phyloP scores from a whole-genome alignment of 169 alveolate genomes.

The Plasmodium malariae region DNA sequence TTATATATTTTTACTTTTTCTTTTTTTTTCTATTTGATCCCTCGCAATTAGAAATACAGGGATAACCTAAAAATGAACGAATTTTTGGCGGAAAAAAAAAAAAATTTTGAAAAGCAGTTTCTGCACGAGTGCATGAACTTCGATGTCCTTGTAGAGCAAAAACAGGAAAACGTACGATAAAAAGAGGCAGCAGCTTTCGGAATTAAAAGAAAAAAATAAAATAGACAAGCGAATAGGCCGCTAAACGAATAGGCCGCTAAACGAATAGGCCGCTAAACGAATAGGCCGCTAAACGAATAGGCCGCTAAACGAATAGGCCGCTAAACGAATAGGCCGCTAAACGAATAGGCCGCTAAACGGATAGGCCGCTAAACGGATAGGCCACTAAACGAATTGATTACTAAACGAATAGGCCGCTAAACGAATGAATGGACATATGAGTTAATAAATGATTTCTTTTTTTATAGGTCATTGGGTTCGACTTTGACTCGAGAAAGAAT shows the following conservation, averaged over 20 bases:
- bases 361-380: too few relatives aligned
- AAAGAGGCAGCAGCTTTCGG: too few relatives aligned
- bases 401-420: too few relatives aligned
- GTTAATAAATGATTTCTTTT: not conserved
- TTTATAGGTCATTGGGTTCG: slow-evolving; percentile 54
- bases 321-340: too few relatives aligned
- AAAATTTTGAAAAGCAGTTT: slow-evolving; percentile 38
- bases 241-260: too few relatives aligned
- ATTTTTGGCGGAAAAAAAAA: slow-evolving; percentile 20
- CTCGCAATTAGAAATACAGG: slow-evolving; percentile 47
- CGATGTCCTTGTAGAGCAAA: slow-evolving; percentile 58
- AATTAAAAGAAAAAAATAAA: slow-evolving; percentile 2
- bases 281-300: too few relatives aligned
- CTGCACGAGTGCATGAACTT: slow-evolving; percentile 51
- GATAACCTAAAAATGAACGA: slow-evolving; percentile 19
- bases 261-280: too few relatives aligned
- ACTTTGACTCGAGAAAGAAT: slow-evolving; percentile 43
- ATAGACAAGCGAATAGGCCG: not conserved
- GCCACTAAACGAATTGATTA: too few relatives aligned
- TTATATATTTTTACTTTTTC: not conserved
- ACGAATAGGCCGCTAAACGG: too few relatives aligned
- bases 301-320: too few relatives aligned
- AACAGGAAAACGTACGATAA: slow-evolving; percentile 50
- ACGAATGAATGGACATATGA: not conserved
- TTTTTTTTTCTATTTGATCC: not conserved